These are phyloP conservation scores for Fusarium sp. DNA, from an alignment of 2,329 filamentous ascomycete genomes.

Conservation along the genomic window DNA sequence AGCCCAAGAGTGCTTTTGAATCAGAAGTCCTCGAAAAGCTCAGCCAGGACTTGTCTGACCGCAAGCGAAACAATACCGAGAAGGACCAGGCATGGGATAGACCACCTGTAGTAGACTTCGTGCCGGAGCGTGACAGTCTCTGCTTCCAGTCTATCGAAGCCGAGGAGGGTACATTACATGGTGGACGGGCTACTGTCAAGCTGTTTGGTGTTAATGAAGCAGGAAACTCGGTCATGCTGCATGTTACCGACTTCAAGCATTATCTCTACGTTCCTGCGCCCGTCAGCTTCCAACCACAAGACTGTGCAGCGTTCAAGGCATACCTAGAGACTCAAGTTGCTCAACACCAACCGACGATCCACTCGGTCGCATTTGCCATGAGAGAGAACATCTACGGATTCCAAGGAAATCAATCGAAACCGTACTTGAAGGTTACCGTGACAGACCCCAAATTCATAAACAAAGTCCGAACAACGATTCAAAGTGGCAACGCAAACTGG, in stretches of 20 bases:
- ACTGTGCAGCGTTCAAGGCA: slow-evolving; percentile 81
- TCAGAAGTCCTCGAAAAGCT: slow-evolving; percentile 95
- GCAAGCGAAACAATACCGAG: slow-evolving; percentile 89
- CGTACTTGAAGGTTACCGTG: slow-evolving; percentile 93
- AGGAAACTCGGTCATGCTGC: slow-evolving; percentile 92
- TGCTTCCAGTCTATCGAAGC: slow-evolving; percentile 96
- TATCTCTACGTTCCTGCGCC: slow-evolving; percentile 96
- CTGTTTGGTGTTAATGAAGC: slow-evolving; percentile 88
- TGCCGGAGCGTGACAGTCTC: slow-evolving; percentile 74
- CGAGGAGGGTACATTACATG: slow-evolving; percentile 86
- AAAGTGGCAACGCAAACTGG: slow-evolving; percentile 84
- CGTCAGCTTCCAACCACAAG: slow-evolving; percentile 79
- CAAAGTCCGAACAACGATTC: slow-evolving; percentile 80
- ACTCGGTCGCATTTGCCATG: slow-evolving; percentile 84
- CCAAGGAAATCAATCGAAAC: slow-evolving; percentile 90
- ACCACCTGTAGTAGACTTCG: slow-evolving; percentile 65
- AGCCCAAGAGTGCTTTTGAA: slow-evolving; percentile 92
- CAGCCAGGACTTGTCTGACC: slow-evolving; percentile 88
- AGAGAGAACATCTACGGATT: slow-evolving; percentile 94
- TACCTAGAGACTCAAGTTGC: slow-evolving; percentile 85
- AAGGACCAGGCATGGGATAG: slow-evolving; percentile 93
- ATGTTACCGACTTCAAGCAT: slow-evolving; percentile 95
- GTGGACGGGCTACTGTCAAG: slow-evolving; percentile 83
- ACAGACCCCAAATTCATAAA: slow-evolving; percentile 88
- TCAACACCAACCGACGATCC: slow-evolving; percentile 78